Base-by-base conservation (phyloP, 2,329 filamentous ascomycete species). In the Trichoderma sp. region DNA sequence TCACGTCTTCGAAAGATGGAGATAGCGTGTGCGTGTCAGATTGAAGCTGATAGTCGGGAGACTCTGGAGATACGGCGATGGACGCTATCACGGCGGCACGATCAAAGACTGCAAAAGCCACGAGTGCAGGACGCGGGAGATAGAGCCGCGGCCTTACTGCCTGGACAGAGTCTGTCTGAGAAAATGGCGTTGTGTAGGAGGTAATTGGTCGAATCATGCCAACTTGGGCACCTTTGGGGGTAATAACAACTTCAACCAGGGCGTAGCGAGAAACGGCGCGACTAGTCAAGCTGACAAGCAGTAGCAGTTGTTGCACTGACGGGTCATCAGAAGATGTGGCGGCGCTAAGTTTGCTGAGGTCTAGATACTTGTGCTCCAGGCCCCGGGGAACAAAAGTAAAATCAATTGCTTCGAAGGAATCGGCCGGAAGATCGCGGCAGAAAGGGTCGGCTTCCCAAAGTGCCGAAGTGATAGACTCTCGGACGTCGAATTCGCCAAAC, bases 101-200 rank as follows among this genome's bases (percentile, higher is more conserved):
- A 69, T 91, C 90, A 73, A 97, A 94, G 1, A 95, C 85, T 49
- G 96, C 80, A 76, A 94, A 97, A 7, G 93, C 94, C 29, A 94
- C 92, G 52, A 96, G 86, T 11, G 89, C 90, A 19, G 93, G 92
- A 62, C 87, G 88, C 5, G 96, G 94, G 19, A 98, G 84, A 71
- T 95, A 89, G 21, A 99, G 77, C 67, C 88, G 88, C 55, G 93
- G 91, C 71, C 84, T 81, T 21, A 78, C 71, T 8, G 81, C 74
- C 24, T 82, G 79, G 3, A 74, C 68, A 10, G 76, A 70, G 49
- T 76, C 73, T 27, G 80, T 78, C 14, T 78, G 73, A 62, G 86
- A 79, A 71, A 84, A 76, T 63, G 87, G 83, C 68, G 84, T 86
- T 65, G 82, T 87, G 77, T 89, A 93, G 59, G 89, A 88, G 47